These are phyloP conservation scores for Myriosclerotinia scirpicola DNA, from an alignment of 2,329 filamentous ascomycete genomes.

Conservation along the genomic window DNA sequence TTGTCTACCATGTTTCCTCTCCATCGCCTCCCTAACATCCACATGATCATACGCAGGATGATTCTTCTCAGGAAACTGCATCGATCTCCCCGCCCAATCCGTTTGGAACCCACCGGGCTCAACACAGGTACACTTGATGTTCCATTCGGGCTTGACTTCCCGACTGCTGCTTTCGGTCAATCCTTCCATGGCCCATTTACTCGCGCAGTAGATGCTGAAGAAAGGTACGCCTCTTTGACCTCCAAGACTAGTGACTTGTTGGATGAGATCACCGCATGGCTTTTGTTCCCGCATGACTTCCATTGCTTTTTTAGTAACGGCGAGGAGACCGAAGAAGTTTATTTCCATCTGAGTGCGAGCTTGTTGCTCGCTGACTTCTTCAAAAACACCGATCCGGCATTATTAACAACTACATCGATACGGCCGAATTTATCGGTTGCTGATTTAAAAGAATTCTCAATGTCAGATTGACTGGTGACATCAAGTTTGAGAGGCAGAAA, in stretches of 20 bases:
- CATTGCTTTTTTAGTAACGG: slow-evolving; percentile 49
- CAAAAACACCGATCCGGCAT: slow-evolving; percentile 57
- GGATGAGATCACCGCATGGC: slow-evolving; percentile 43
- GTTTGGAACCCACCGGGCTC: slow-evolving; percentile 46
- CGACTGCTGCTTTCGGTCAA: slow-evolving; percentile 43
- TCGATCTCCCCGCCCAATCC: slow-evolving; percentile 43
- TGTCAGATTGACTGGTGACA: slow-evolving; percentile 51
- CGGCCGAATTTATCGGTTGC: slow-evolving; percentile 51
- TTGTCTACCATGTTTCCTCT: slow-evolving; percentile 38
- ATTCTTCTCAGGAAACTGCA: slow-evolving; percentile 46
- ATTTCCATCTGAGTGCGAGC: slow-evolving; percentile 56
- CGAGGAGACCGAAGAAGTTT: slow-evolving; percentile 59
- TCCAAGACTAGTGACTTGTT: slow-evolving; percentile 46
- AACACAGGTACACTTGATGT: slow-evolving; percentile 44
- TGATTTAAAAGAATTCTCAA: slow-evolving; percentile 41
- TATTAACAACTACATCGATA: slow-evolving; percentile 61
- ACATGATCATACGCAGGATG: slow-evolving; percentile 50
- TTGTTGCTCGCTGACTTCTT: slow-evolving; percentile 50
- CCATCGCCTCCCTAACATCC: slow-evolving; percentile 44
- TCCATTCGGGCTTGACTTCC: slow-evolving; percentile 44
- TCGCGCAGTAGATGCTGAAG: slow-evolving; percentile 43
- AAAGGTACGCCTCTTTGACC: slow-evolving; percentile 42
- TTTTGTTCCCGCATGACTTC: slow-evolving; percentile 42
- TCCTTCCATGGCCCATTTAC: slow-evolving; percentile 47
- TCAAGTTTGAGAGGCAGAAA: slow-evolving; percentile 53